Evolutionary conservation across 2,329 filamentous ascomycete species (phyloP), one percentile per base, ranked within the genome.

Genomic region (Beauveria scarabaeidicola): DNA sequence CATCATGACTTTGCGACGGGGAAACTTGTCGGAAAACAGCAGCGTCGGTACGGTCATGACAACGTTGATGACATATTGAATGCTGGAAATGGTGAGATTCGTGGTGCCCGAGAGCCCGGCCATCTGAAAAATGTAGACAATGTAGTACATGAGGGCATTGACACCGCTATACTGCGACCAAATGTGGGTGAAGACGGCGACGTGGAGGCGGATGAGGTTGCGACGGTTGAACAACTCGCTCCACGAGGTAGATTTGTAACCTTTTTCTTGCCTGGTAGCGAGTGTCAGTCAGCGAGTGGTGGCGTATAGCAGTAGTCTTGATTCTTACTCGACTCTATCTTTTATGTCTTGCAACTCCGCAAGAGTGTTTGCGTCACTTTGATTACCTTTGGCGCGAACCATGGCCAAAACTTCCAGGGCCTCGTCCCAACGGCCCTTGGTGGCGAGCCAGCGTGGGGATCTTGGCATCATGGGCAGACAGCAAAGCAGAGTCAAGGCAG

Each of bases 1-100:
- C 61, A 87, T 82, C 63, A 88, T 79, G 52, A 87, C 74, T 63
- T 81, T 80, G 61, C 84, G 85, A 61, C 85, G 78, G 29, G 84
- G 84, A n/a, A 77, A 75, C 17, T 69, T 73, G 62, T 81, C 79
- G 53, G 81, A 79, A 62, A 76, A 77, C 32, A 78, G 74, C 59
- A 81, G 76, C 66, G 78, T 77, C 53, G 75, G 63, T 3, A 75
- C 71, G 1, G 77, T 81, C 36, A 78, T 79, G 40, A 75, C 69
- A 41, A 80, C 71, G 65, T 80, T 79, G 48, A 81, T 74, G 15
- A 77, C 77, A 61, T 81, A 81, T 66, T 81, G 77, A 36, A 81
- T 75, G 17, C 75, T 76, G 1, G 78, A 77, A 1, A 77, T 78
- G 63, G 78, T 74, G 13, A 81, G 70, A 52, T 78, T 79, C 59